Evolutionary conservation across 192 early-diverging fungal genomes (phyloP).

Genomic region (Gonapodya sp.): DNA sequence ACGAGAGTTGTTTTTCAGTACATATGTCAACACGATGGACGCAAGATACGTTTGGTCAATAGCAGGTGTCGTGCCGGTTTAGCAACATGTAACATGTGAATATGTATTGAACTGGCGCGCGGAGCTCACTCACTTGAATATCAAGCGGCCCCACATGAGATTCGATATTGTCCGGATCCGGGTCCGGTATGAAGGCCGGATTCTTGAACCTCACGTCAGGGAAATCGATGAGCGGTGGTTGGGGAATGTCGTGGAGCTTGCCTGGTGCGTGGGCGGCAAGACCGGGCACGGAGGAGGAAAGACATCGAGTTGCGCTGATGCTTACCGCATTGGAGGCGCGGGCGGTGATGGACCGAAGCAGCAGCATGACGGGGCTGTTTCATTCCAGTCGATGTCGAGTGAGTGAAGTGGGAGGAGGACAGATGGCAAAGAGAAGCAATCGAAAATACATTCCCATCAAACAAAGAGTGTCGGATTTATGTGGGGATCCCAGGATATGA

Average conservation of each 20-base stretch:
- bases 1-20: background rate
- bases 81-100: too few species aligned
- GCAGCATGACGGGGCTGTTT: too few species aligned
- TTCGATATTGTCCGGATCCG: conserved; percentile 9
- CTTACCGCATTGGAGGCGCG: background rate
- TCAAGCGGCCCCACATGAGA: conserved; percentile 1
- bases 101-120: too few species aligned
- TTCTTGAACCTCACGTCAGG: background rate
- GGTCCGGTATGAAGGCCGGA: background rate
- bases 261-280: background rate
- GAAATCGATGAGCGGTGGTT: background rate
- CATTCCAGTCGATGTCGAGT: background rate
- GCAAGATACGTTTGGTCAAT: too few species aligned
- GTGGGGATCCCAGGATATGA: too few species aligned
- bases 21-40: too few species aligned
- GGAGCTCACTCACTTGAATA: conserved; percentile 2
- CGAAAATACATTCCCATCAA: too few species aligned
- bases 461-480: too few species aligned
- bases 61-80: too few species aligned
- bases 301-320: background rate
- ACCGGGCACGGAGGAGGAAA: background rate
- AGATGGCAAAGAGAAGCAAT: too few species aligned
- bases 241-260: background rate
- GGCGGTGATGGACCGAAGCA: background rate
- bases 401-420: background rate